A percentile compares a stretch with the other conserved stretches of the same genome.
Evolutionary conservation across 2,329 filamentous ascomycete genomes (phyloP).

Genomic region (Juglanconis sp.): DNA sequence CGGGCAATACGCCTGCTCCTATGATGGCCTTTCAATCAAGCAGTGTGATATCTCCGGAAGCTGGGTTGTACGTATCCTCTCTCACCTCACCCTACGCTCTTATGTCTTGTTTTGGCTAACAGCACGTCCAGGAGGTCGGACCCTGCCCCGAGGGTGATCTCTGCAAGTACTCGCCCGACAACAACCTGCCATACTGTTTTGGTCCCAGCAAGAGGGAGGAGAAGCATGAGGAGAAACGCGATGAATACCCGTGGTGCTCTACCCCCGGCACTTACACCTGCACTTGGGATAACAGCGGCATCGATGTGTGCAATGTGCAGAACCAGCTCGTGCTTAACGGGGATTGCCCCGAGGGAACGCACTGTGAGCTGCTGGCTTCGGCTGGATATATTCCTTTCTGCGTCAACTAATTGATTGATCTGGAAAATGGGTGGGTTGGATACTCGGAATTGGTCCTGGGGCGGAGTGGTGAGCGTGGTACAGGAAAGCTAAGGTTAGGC

Average conservation of each 20-base stretch:
- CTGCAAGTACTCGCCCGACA: conserved; percentile 13
- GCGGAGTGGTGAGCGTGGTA: too few species aligned
- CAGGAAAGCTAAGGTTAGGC: too few species aligned
- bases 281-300: conserved; percentile 2
- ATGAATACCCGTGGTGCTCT: conserved; percentile 1
- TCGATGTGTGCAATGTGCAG: conserved; percentile 17
- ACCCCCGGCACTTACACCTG: conserved; percentile 17
- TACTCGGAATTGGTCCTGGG: too few species aligned
- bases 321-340: conserved; percentile 18
- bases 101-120: neutral
- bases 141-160: conserved; percentile 9
- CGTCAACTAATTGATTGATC: neutral
- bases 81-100: neutral
- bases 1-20: conserved; percentile 16
- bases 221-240: conserved; percentile 1
- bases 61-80: conserved; percentile 9
- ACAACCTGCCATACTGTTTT: conserved; percentile 16
- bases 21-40: conserved; percentile 7
- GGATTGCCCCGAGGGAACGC: conserved; percentile 9
- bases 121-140: conserved; percentile 7
- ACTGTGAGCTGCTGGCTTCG: conserved; percentile 10
- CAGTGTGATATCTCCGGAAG: conserved; percentile 15
- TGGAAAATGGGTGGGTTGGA: too few species aligned
- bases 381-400: conserved; percentile 16
- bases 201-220: conserved; percentile 1